These are phyloP conservation scores for Penium margaritaceum DNA, from an alignment of 139 green algal genomes.

Conservation along the genomic window DNA sequence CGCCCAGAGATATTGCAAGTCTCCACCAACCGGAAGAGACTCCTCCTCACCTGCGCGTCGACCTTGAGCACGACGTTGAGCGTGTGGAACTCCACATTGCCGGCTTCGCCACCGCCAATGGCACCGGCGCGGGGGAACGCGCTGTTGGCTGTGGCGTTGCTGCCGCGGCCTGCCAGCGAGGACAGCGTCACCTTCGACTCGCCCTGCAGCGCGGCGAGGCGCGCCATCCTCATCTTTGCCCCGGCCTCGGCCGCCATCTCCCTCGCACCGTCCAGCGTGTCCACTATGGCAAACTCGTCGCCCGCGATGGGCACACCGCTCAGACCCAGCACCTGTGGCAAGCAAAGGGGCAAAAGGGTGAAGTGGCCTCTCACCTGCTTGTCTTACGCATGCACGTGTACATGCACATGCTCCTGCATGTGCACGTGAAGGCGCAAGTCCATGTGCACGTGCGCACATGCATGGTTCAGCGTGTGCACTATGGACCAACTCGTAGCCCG, in stretches of 20 bases:
- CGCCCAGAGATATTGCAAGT: too few relatives aligned
- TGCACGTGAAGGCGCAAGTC: too few relatives aligned
- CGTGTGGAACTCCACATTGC: slow-evolving; percentile 20
- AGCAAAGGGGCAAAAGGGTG: neutral
- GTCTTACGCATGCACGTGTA: too few relatives aligned
- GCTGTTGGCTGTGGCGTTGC: slow-evolving; percentile 55
- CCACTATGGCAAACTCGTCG: slow-evolving; percentile 71
- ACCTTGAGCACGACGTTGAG: slow-evolving; percentile 91
- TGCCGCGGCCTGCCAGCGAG: slow-evolving; percentile 46
- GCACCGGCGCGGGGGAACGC: slow-evolving; percentile 13
- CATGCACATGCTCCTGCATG: too few relatives aligned
- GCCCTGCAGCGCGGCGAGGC: slow-evolving; percentile 57
- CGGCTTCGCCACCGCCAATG: neutral
- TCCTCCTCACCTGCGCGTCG: slow-evolving; percentile 69
- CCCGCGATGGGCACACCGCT: slow-evolving; percentile 74
- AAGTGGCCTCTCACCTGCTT: too few relatives aligned
- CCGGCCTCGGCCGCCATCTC: slow-evolving; percentile 45
- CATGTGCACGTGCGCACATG: too few relatives aligned
- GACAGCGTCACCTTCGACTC: slow-evolving; percentile 77
- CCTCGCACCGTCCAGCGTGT: slow-evolving; percentile 60
- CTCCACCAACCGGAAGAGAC: too few relatives aligned
- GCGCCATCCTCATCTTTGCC: slow-evolving; percentile 47
- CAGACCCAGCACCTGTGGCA: slow-evolving; percentile 66
- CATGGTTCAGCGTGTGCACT: too few relatives aligned
- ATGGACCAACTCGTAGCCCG: too few relatives aligned